Evolutionary conservation across 495 filamentous ascomycete genomes (phyloP), one percentile per base, ranked within the genome.

Genomic region (Bathelium albidoporum): DNA sequence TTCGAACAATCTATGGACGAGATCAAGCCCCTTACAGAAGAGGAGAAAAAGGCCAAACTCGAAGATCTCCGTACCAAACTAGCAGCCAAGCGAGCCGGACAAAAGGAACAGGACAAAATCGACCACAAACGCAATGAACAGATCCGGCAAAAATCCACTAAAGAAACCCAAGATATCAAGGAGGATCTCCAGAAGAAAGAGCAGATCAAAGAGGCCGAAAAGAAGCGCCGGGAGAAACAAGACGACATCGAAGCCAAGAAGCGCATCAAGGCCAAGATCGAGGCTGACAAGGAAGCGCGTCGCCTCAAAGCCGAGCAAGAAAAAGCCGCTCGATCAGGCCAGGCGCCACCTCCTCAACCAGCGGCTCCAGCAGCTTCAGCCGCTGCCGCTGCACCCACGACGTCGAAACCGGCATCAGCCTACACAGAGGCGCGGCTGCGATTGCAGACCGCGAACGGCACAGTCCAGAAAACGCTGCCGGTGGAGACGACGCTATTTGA

Each of bases 1-100:
- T 99, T 99, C 72, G 83, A 88, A 16, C 90, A 99, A 73, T 96
- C 91, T 0, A 92, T 87, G 1, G 93, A 96, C 66, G 90, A 94
- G 69, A 84, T 97, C 62, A 85, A 88, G 1, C 90, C 93, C 1
- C 79, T 99, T 68, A 97, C 89, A 0, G 91, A 91, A 64, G 92
- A 95, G 67, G 87, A 99, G 77, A 96, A 92, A 77, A 87, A 88
- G 70, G 80, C 83, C 26, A 85, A 81, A 62, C 81, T 99, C 16
- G 80, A 83, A 60, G 89, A 93, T 65, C 80, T 97, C 31, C 79
- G 85, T 45, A 77, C 83, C 66, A 89, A 85, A 70, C 77, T 92
- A 22, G 85, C 84, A 52, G 89, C 80, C 61, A 96, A 94, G 80
- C 80, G 82, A 59, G 85, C 85, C 1, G 78, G 73, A n/a, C 83